These are phyloP conservation scores for Phenoliferia sp. DNA, from an alignment of 1,284 basidiomycete species.

Conservation along the genomic window DNA sequence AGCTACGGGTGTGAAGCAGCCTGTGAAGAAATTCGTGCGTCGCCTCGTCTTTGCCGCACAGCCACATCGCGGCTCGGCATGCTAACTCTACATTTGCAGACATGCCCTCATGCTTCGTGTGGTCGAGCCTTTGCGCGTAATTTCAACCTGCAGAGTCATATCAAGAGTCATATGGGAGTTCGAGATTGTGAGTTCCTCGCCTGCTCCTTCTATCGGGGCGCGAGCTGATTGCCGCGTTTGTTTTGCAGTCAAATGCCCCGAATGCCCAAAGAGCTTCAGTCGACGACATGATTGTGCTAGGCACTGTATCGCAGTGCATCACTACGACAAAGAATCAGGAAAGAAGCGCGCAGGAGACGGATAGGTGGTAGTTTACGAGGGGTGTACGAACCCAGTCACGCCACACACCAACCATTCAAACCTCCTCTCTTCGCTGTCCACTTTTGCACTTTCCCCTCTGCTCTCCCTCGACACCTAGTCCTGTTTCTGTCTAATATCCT, in stretches of 20 bases:
- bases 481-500: no score
- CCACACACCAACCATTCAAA: no score
- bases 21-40: constrained; percentile 28
- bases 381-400: no score
- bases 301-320: constrained; percentile 30
- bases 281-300: constrained; percentile 31
- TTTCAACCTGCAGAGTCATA: constrained; percentile 31
- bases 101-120: constrained; percentile 26
- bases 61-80: not conserved
- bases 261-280: constrained; percentile 30
- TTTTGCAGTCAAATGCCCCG: constrained; percentile 27
- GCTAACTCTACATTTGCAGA: not conserved
- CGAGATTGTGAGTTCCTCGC: constrained; percentile 21
- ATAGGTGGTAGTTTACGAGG: no score
- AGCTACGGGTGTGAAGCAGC: not conserved
- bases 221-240: not conserved
- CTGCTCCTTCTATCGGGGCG: not conserved
- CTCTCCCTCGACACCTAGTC: no score
- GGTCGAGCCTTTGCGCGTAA: constrained; percentile 29
- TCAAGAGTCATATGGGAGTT: constrained; percentile 31
- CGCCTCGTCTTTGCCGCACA: not conserved
- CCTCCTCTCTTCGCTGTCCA: no score
- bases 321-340: constrained; percentile 17
- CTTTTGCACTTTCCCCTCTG: no score
- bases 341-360: not conserved